A percentile compares a stretch with the other conserved stretches of the same genome.
These are phyloP conservation scores for Aquilaria yunnanensis DNA, from an alignment of 345 rosid genomes.

Conservation along the genomic window DNA sequence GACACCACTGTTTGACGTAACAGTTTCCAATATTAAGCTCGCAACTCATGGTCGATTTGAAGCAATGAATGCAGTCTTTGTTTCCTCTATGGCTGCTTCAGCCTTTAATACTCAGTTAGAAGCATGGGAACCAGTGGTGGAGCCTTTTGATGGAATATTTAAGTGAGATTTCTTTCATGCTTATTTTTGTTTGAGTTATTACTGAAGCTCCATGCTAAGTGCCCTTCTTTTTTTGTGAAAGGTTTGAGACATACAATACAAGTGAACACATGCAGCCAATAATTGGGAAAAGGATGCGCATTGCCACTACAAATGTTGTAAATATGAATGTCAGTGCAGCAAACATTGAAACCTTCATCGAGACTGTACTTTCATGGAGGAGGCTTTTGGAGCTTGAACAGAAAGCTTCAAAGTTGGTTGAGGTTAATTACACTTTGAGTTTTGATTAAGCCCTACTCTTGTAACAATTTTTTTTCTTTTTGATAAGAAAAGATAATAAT, in stretches of 20 bases:
- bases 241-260: conserved; percentile 91
- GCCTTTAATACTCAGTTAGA: conserved; percentile 87
- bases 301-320: conserved; percentile 76
- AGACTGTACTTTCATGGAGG: conserved; percentile 84
- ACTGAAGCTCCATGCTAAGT: conserved; percentile 9
- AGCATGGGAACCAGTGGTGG: conserved; percentile 99
- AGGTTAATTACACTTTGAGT: conserved; percentile 33
- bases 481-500: not conserved
- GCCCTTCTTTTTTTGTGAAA: conserved; percentile 22
- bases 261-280: conserved; percentile 44
- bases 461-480: not conserved
- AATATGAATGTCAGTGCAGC: conserved; percentile 90
- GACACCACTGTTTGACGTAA: conserved; percentile 85
- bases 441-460: conserved; percentile 11
- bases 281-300: conserved; percentile 76
- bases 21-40: conserved; percentile 88
- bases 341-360: conserved; percentile 70
- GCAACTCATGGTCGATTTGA: conserved; percentile 90
- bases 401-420: conserved; percentile 66
- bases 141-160: conserved; percentile 99
- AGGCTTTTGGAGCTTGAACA: conserved; percentile 83
- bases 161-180: conserved; percentile 42
- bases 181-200: conserved; percentile 9
- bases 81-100: conserved; percentile 91
- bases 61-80: conserved; percentile 94